Evolutionary conservation across 306 rosid species (phyloP).

Genomic region (Prunus kanzakura): DNA sequence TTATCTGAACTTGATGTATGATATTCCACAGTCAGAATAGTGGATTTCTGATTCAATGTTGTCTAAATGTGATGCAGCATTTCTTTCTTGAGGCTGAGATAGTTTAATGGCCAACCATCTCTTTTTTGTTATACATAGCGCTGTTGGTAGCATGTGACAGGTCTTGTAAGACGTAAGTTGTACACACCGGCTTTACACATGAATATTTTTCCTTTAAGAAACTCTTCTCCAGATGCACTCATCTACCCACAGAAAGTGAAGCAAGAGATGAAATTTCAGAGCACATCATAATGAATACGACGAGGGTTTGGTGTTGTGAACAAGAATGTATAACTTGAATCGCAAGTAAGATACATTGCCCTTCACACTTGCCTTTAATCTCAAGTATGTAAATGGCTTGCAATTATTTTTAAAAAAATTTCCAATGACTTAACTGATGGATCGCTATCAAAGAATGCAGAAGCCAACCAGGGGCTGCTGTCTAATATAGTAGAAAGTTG

Average conservation of each 20-base stretch:
- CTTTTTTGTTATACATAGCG: not conserved
- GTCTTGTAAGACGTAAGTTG: not conserved
- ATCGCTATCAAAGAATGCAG: not conserved
- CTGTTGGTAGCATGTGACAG: not conserved
- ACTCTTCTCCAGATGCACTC: not conserved
- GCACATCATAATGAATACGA: not conserved
- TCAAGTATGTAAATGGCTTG: not conserved
- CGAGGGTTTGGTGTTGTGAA: too few species aligned
- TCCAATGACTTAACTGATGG: not conserved
- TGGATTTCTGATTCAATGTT: conserved; percentile 1
- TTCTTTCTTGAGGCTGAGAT: not conserved
- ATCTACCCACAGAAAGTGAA: not conserved
- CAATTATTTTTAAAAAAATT: not conserved
- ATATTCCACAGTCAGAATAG: conserved; percentile 1
- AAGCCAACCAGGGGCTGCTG: not conserved
- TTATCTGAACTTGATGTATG: conserved; percentile 18
- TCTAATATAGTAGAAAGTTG: not conserved
- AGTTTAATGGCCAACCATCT: not conserved
- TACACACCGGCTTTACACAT: not conserved
- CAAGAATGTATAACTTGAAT: too few species aligned
- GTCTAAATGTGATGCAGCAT: conserved; percentile 2
- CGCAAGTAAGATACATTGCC: too few species aligned
- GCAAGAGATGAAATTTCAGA: not conserved
- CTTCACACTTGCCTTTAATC: not conserved
- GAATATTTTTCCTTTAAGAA: not conserved